Evolutionary conservation across 352 stramenopile genomes (phyloP), one percentile per base, ranked within the genome.

Genomic region (Blastocystis sp.): DNA sequence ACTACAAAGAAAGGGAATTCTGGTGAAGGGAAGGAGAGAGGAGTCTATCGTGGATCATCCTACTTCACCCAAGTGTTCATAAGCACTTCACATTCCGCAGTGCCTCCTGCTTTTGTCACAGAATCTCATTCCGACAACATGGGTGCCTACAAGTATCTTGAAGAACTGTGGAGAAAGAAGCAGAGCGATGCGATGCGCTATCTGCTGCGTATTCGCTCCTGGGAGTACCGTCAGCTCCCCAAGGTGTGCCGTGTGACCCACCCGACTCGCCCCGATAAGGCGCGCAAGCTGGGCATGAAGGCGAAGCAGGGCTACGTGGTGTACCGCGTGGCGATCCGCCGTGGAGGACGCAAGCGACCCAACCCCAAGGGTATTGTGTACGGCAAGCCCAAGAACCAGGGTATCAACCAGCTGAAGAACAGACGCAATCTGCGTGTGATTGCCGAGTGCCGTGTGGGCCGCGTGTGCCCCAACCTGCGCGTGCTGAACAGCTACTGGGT

Each of bases 401-500:
- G 96, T 98, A 99, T 99, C 91, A 99, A 98, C 93, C 95, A 99
- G 92, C 92, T 99, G 88, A 99, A 99, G 93, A 97, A 97, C 90
- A 93, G 96, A 89, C 95, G 96, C 90, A 99, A 99, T 93, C 92
- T 99, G 82, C 88, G 88, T 41, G 40, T 52, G 48, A 94, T 99
- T 61, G 96, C 96, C 62, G 97, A 99, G 91, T 96, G 99, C 92
- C 97, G 97, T 91, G 95, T 96, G 34, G 97, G 96, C 91, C 95
- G 95, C 91, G 96, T 96, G 91, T 98, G 96, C 91, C 91, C 91
- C 89, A 99, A 99, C 94, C 91, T 99, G 84, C 94, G 97, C 88
- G 97, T 99, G 84, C 93, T 99, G 41, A 99, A 99, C 95, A 99
- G 96, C 87, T 99, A 99, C 94, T 99, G 97, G 97, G 93, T 99